phyloP scores from a whole-genome alignment of 371 early-diverging fungal species.

The Rhizomucor miehei region DNA sequence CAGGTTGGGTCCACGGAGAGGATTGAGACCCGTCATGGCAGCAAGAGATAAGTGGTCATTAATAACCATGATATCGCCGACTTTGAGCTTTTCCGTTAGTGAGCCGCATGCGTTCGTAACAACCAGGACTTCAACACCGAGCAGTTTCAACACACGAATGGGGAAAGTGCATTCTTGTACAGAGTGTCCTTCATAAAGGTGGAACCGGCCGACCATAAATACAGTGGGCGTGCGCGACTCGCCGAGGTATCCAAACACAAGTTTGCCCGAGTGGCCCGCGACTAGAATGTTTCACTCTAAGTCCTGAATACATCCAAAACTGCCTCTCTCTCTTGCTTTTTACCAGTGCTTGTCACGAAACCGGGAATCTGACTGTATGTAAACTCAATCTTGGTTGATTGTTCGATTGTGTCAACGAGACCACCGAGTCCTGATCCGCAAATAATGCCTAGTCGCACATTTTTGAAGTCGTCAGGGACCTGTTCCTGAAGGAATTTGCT shows the following conservation, averaged over 20 bases:
- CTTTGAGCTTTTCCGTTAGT: slow-evolving; percentile 74
- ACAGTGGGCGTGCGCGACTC: slow-evolving; percentile 66
- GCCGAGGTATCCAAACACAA: slow-evolving; percentile 86
- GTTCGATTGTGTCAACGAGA: slow-evolving; percentile 75
- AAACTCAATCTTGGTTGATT: slow-evolving; percentile 56
- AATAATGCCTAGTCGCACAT: slow-evolving; percentile 74
- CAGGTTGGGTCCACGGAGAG: slow-evolving; percentile 87
- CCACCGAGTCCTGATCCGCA: slow-evolving; percentile 93
- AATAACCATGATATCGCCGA: slow-evolving; percentile 88
- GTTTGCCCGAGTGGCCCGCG: slow-evolving; percentile 87
- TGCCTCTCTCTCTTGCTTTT: not conserved
- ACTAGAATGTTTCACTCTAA: too few relatives aligned
- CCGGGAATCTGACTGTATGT: slow-evolving; percentile 84
- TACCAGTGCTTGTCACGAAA: slow-evolving; percentile 85
- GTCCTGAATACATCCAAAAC: too few relatives aligned
- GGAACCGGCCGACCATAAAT: slow-evolving; percentile 88
- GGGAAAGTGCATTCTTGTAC: slow-evolving; percentile 81
- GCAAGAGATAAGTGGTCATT: slow-evolving; percentile 89
- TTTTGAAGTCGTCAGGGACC: slow-evolving; percentile 34
- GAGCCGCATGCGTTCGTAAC: slow-evolving; percentile 95
- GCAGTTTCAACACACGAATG: slow-evolving; percentile 81
- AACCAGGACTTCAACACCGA: slow-evolving; percentile 78
- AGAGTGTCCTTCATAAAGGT: slow-evolving; percentile 85
- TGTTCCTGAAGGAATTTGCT: slow-evolving; percentile 20
- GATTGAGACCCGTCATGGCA: slow-evolving; percentile 75